Percentiles rank a stretch among this genome's conserved stretches.
Evolutionary conservation across 768 basidiomycete species (phyloP).

Genomic region (Jaapia argillacea): DNA sequence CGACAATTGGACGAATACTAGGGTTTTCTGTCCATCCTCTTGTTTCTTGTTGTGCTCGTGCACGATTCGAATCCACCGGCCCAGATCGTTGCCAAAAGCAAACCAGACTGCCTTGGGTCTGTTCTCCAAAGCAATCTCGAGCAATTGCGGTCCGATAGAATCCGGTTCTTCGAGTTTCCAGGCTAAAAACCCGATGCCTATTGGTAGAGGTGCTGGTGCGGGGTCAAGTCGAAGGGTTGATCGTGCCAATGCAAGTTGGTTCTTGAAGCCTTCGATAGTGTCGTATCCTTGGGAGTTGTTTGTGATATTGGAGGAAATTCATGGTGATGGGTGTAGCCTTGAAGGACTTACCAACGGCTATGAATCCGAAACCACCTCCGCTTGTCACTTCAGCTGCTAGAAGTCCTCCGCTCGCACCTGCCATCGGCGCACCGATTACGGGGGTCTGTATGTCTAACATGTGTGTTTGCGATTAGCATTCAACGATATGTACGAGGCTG

Average conservation of each 20-base stretch:
- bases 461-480: too few species aligned
- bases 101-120: slow-evolving; percentile 65
- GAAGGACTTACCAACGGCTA: slow-evolving; percentile 52
- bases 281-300: slow-evolving; percentile 27
- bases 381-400: slow-evolving; percentile 41
- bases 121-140: slow-evolving; percentile 42
- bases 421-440: slow-evolving; percentile 62
- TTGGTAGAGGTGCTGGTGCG: slow-evolving; percentile 25
- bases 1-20: slow-evolving; percentile 57
- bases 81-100: slow-evolving; percentile 51
- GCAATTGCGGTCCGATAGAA: slow-evolving; percentile 26
- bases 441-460: slow-evolving; percentile 44
- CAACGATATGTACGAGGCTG: too few species aligned
- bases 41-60: slow-evolving; percentile 40
- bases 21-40: slow-evolving; percentile 30
- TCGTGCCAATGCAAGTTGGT: slow-evolving; percentile 47
- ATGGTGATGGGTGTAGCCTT: not conserved
- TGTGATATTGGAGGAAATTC: not conserved
- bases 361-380: slow-evolving; percentile 70
- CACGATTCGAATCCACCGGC: slow-evolving; percentile 50
- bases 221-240: slow-evolving; percentile 23
- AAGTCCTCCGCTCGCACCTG: slow-evolving; percentile 51
- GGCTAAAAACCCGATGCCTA: slow-evolving; percentile 69
- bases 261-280: slow-evolving; percentile 30
- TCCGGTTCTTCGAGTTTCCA: slow-evolving; percentile 56